Conservation (phyloP, 2,329 filamentous ascomycete genomes). For the Fusarium falciforme region DNA sequence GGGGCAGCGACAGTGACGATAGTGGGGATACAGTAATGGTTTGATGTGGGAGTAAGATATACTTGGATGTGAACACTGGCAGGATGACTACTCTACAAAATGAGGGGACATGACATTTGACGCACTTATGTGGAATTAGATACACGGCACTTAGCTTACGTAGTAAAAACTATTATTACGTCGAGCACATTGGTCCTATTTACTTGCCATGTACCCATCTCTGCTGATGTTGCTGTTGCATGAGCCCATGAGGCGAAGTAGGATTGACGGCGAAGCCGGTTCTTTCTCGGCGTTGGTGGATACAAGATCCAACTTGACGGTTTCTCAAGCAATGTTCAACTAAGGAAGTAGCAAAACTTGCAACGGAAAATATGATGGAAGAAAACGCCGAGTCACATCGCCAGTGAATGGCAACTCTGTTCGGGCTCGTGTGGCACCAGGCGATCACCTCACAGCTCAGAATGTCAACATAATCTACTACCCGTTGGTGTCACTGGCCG, state of each 20-base stretch:
- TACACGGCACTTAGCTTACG: background rate
- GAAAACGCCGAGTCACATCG: background rate
- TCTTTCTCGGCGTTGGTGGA: too few relatives aligned
- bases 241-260: too few relatives aligned
- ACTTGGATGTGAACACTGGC: background rate
- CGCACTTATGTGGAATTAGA: background rate
- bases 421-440: background rate
- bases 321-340: too few relatives aligned
- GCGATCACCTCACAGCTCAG: background rate
- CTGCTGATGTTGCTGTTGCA: background rate
- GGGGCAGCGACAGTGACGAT: slow-evolving; percentile 22
- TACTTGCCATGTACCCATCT: background rate
- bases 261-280: too few relatives aligned
- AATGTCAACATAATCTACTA: background rate
- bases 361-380: background rate
- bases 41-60: background rate
- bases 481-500: background rate
- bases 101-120: background rate
- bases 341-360: background rate
- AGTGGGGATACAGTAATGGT: slow-evolving; percentile 17
- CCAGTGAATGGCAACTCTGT: background rate
- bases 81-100: background rate
- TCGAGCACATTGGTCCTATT: background rate
- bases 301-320: too few relatives aligned
- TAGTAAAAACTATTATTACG: background rate